phyloP scores from a whole-genome alignment of 495 filamentous ascomycete species.

The Penicillium herquei region DNA sequence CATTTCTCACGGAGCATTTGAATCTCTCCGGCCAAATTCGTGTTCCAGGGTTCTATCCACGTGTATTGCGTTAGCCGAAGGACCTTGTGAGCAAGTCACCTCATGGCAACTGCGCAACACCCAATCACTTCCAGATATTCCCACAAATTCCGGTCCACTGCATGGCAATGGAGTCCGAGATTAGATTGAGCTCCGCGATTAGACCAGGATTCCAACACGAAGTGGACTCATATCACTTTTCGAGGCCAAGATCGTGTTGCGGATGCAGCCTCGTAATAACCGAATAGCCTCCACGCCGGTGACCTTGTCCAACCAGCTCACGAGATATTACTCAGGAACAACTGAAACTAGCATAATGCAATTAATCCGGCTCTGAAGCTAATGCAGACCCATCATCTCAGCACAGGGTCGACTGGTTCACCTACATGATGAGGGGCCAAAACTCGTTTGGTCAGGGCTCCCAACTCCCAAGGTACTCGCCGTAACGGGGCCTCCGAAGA shows the following conservation, averaged over 20 bases:
- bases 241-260: neutral
- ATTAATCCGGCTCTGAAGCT: neutral
- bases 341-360: neutral
- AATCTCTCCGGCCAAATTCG: neutral
- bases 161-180: conserved; percentile 1
- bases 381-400: too few relatives aligned
- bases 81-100: conserved; percentile 25
- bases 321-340: neutral
- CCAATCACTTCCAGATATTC: conserved; percentile 15
- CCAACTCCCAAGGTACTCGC: conserved; percentile 13
- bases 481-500: conserved; percentile 14
- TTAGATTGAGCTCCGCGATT: neutral
- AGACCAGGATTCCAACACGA: conserved; percentile 1
- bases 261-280: neutral
- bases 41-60: neutral
- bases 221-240: neutral
- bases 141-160: conserved; percentile 3
- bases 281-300: neutral
- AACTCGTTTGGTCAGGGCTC: too few relatives aligned
- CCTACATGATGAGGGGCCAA: too few relatives aligned
- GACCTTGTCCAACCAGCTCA: neutral
- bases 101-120: neutral
- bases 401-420: too few relatives aligned
- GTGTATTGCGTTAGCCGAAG: conserved; percentile 12
- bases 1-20: neutral